These are phyloP conservation scores for Dactylellina drechsleri DNA, from an alignment of 2,329 filamentous ascomycete genomes.

Conservation along the genomic window DNA sequence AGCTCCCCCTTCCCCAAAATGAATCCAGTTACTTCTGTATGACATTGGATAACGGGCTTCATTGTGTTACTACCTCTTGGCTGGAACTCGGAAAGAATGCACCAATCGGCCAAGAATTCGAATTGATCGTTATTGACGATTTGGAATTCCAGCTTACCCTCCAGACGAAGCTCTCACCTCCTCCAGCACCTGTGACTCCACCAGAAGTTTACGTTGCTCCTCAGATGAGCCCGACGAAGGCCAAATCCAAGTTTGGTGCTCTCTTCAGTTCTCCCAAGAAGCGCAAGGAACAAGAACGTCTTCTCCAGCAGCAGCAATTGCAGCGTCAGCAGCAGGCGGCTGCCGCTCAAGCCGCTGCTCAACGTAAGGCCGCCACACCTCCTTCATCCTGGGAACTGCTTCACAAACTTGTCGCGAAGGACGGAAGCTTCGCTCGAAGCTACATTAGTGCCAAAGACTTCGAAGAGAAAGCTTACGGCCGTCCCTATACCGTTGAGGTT, in stretches of 20 bases:
- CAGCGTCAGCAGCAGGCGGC: constrained; percentile 66
- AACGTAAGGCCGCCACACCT: constrained; percentile 71
- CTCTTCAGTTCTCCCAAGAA: constrained; percentile 96
- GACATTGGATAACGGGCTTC: constrained; percentile 96
- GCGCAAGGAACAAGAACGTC: constrained; percentile 90
- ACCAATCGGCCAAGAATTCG: constrained; percentile 72
- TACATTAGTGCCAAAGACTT: constrained; percentile 96
- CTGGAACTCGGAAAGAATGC: constrained; percentile 90
- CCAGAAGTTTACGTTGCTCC: constrained; percentile 60
- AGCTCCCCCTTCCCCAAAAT: constrained; percentile 90
- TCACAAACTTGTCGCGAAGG: constrained; percentile 84
- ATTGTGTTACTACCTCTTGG: constrained; percentile 97
- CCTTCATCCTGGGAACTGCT: constrained; percentile 86
- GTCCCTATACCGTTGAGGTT: constrained; percentile 86
- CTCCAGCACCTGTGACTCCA: constrained; percentile 66
- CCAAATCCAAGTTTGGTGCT: constrained; percentile 85
- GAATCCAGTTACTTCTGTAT: constrained; percentile 94
- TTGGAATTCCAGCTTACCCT: constrained; percentile 98
- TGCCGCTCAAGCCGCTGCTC: constrained; percentile 71
- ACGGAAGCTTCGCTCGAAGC: constrained; percentile 92
- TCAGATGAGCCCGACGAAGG: constrained; percentile 69
- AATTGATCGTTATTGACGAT: constrained; percentile 84
- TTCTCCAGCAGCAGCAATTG: constrained; percentile 80
- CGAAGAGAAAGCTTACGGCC: constrained; percentile 85
- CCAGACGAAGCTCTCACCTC: constrained; percentile 91